phyloP scores from a whole-genome alignment of 495 filamentous ascomycete genomes.

The Xylaria nigripes region DNA sequence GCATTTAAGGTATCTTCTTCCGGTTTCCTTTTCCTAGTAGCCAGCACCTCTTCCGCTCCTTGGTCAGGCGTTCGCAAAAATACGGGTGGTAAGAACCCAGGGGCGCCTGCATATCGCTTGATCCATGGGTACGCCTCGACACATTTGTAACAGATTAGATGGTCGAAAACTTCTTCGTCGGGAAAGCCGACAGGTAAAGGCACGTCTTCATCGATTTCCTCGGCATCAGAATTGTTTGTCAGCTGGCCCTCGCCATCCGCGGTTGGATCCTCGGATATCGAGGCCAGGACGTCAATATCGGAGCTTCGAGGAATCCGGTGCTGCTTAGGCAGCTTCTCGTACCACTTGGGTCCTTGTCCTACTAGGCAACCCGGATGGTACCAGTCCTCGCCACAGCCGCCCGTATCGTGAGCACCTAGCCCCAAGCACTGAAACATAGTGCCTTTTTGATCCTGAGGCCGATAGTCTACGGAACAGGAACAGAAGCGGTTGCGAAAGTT shows the following conservation, averaged over 20 bases:
- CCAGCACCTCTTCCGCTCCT: constrained; percentile 12
- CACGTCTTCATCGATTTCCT: constrained; percentile 36
- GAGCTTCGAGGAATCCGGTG: constrained; percentile 12
- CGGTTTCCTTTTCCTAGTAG: constrained; percentile 68
- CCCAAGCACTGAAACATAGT: constrained; percentile 99
- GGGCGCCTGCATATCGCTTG: constrained; percentile 74
- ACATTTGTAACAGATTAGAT: constrained; percentile 91
- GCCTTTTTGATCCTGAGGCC: constrained; percentile 76
- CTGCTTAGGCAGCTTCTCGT: constrained; percentile 42
- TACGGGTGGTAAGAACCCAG: constrained; percentile 73
- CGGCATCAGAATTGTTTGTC: constrained; percentile 18
- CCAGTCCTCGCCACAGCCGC: constrained; percentile 97
- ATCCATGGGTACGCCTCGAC: constrained; percentile 86
- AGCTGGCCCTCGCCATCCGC: constrained; percentile 10
- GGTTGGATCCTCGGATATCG: constrained; percentile 32
- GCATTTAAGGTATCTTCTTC: constrained; percentile 41
- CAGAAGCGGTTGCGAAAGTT: constrained; percentile 94
- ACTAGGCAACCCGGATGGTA: constrained; percentile 94
- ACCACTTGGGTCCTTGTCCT: constrained; percentile 59
- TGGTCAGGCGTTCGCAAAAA: constrained; percentile 23
- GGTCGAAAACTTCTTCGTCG: constrained; percentile 75
- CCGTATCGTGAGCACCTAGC: constrained; percentile 66
- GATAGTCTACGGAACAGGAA: constrained; percentile 78
- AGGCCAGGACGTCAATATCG: constrained; percentile 21
- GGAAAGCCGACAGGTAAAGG: constrained; percentile 80